Percentiles rank a stretch among this genome's conserved stretches.
Evolutionary conservation across 305 asterid genomes (phyloP).

Genomic region (Caryopteris hybrid): DNA sequence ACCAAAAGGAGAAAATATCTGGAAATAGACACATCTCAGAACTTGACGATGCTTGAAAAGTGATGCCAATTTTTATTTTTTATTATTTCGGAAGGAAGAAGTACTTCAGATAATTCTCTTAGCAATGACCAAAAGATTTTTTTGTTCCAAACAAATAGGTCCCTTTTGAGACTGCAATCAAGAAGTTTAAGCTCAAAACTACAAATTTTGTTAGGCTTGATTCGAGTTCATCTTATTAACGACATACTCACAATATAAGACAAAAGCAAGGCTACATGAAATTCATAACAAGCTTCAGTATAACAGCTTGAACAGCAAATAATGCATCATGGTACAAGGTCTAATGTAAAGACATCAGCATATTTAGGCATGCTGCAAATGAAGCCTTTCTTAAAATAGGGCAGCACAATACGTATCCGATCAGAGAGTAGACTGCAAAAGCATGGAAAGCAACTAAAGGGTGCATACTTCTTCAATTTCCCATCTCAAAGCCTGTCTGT

Average conservation of each 20-base stretch:
- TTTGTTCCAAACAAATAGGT: background rate
- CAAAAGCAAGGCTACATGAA: background rate
- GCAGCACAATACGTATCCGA: background rate
- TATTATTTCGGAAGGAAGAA: background rate
- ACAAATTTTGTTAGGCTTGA: background rate
- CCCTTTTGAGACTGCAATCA: background rate
- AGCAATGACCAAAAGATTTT: background rate
- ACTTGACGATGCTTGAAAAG: conserved; percentile 4
- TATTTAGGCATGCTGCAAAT: conserved; percentile 7
- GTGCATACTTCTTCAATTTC: conserved; percentile 78
- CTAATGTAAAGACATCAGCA: background rate
- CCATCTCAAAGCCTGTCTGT: conserved; percentile 52
- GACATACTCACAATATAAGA: conserved; percentile 8
- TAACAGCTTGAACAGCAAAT: background rate
- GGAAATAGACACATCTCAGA: conserved; percentile 30
- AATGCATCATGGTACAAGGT: conserved; percentile 3
- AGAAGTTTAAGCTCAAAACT: background rate
- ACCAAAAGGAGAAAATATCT: conserved; percentile 88
- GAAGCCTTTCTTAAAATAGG: conserved; percentile 1
- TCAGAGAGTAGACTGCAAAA: conserved; percentile 2
- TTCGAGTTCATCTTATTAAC: background rate
- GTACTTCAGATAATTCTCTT: background rate
- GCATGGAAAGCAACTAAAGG: conserved; percentile 1
- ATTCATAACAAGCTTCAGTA: background rate
- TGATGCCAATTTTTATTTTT: background rate